Base-by-base conservation (phyloP, 1,284 basidiomycete species). In the Rhodotorula sp. region DNA sequence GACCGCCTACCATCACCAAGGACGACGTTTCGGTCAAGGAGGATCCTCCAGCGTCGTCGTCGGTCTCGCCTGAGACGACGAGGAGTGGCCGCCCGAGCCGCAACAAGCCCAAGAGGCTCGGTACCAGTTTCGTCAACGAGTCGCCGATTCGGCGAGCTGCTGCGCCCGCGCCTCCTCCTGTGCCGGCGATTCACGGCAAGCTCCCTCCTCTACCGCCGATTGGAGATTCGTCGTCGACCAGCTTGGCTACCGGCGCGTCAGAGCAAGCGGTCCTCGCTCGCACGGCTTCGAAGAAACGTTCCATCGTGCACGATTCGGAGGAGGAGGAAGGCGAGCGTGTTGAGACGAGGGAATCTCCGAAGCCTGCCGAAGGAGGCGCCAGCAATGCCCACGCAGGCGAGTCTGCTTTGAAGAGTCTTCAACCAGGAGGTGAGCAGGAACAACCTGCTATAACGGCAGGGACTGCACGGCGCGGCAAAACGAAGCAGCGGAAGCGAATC, bases 281-380 rank as follows among this genome's bases (percentile, higher is more conserved):
- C 16, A 49, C 48, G 48, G 16, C 48, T 21, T 16, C 60, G 50
- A 3, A n/a, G 43, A 56, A 34, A 47, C 43, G 38, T 31, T 15
- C n/a, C 52, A 28, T 50, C 23, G 60, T 60, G n/a, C 58, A 61
- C 3, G 67, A 62, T 59, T 52, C 50, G 50, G 57, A 60, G 14
- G 62, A 64, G 15, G 54, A 56, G 19, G 59, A 57, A 10, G 7
- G 16, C 6, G 34, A 38, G 34, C 34, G 34, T 10, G 34, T 38
- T 10, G 34, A 38, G 34, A 10, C 34, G 34, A 10, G 34, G 5
- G 34, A 10, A 38, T 10, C 52, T 28, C n/a, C n/a, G n/a, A 16
- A 55, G 10, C 15, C n/a, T 28, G 52, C 52, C 52, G 52, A 15
- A 38, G 34, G 34, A 38, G 34, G 34, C 34, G 34, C 34, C 34